A percentile compares a stretch with the other conserved stretches of the same genome.
Evolutionary conservation across 2,329 filamentous ascomycete genomes (phyloP).

Genomic region (Fusarium decemcellulare): DNA sequence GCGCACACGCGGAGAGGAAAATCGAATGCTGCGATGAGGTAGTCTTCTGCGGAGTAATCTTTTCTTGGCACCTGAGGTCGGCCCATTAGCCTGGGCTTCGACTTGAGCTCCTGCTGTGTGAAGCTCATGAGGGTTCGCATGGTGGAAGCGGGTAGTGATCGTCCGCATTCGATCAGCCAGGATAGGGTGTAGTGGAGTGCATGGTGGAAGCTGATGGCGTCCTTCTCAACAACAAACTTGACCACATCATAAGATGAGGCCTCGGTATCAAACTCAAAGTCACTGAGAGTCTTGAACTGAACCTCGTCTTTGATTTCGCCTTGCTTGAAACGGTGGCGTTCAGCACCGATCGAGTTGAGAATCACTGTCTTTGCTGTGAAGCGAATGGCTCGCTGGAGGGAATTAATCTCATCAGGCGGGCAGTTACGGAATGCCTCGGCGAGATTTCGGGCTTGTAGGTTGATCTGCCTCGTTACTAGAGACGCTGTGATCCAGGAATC

Average conservation of each 20-base stretch:
- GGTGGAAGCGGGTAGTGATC: conserved; percentile 77
- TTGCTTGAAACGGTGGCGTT: conserved; percentile 86
- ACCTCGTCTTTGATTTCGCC: conserved; percentile 91
- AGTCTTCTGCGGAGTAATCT: conserved; percentile 78
- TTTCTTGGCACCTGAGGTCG: conserved; percentile 69
- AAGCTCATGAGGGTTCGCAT: conserved; percentile 80
- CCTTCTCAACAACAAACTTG: conserved; percentile 88
- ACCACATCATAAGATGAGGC: conserved; percentile 77
- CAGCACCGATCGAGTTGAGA: conserved; percentile 89
- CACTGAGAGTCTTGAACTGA: conserved; percentile 81
- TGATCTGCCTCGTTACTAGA: conserved; percentile 94
- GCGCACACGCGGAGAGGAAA: conserved; percentile 93
- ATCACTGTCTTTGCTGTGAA: conserved; percentile 88
- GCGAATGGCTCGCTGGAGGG: conserved; percentile 79
- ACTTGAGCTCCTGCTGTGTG: conserved; percentile 77
- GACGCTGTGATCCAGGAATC: conserved; percentile 98
- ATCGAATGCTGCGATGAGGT: conserved; percentile 90
- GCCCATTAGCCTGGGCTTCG: conserved; percentile 74
- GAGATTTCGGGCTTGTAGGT: conserved; percentile 89
- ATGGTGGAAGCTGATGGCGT: conserved; percentile 97
- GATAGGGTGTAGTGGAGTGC: conserved; percentile 96
- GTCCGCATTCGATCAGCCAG: conserved; percentile 93
- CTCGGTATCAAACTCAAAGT: conserved; percentile 83
- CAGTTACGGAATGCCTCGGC: conserved; percentile 86
- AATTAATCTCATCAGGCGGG: conserved; percentile 73